phyloP scores from a whole-genome alignment of 345 rosid species.

The Firmiana major region DNA sequence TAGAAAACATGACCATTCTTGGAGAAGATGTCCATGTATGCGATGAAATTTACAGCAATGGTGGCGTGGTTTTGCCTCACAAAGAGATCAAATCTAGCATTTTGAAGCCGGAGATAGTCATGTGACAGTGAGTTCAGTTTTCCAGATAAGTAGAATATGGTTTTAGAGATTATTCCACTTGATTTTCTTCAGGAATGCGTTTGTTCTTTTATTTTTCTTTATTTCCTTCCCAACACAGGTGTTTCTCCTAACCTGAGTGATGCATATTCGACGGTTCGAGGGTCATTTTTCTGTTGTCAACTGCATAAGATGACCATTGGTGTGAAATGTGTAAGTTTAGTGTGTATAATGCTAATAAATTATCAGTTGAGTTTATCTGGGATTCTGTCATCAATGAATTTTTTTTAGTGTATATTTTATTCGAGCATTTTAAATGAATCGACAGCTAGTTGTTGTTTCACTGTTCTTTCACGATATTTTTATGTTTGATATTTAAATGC shows the following conservation, averaged over 20 bases:
- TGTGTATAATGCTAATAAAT: conserved; percentile 26
- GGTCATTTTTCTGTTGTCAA: conserved; percentile 13
- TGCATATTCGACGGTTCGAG: conserved; percentile 11
- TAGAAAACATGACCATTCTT: conserved; percentile 96
- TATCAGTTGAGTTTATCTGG: conserved; percentile 11
- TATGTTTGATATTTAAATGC: neutral
- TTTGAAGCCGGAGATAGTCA: conserved; percentile 97
- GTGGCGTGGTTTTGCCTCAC: conserved; percentile 96
- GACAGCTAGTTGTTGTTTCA: neutral
- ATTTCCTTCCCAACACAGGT: neutral
- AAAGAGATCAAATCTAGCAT: conserved; percentile 95
- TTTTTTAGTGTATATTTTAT: neutral
- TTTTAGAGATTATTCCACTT: neutral
- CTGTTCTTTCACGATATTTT: neutral
- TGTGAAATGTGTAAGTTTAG: conserved; percentile 20
- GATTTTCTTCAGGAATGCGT: conserved; percentile 5
- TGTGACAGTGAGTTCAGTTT: conserved; percentile 38
- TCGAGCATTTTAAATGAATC: neutral
- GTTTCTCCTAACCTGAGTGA: conserved; percentile 7
- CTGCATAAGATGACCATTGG: neutral
- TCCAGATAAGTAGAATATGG: conserved; percentile 11
- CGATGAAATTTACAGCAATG: conserved; percentile 94
- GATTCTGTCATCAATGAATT: neutral
- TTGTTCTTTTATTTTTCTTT: conserved; percentile 1
- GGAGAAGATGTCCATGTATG: conserved; percentile 96